Evolutionary conservation across 1,284 basidiomycete genomes (phyloP).

Genomic region (Fistulina hepatica): DNA sequence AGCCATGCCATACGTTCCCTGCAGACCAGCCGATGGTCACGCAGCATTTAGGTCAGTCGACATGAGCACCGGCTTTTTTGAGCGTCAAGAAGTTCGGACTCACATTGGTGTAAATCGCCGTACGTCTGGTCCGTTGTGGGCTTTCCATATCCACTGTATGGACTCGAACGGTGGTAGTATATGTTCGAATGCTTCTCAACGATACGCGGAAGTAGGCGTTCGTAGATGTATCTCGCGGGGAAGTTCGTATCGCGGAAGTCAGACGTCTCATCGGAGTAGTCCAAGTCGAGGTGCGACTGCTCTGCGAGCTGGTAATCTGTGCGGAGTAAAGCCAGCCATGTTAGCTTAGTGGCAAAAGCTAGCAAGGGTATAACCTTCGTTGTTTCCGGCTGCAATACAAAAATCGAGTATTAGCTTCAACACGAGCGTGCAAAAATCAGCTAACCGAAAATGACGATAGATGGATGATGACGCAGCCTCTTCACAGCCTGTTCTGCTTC

Average conservation of each 20-base stretch:
- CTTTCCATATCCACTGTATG: slow-evolving; percentile 75
- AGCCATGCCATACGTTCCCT: slow-evolving; percentile 89
- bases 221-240: slow-evolving; percentile 82
- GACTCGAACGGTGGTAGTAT: slow-evolving; percentile 75
- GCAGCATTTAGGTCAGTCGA: slow-evolving; percentile 5
- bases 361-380: no score
- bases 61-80: slow-evolving; percentile 4
- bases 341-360: no score
- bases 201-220: slow-evolving; percentile 65
- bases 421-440: slow-evolving; percentile 6
- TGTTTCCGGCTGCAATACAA: slow-evolving; percentile 62
- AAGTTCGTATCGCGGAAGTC: slow-evolving; percentile 79
- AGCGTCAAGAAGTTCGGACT: no score
- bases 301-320: slow-evolving; percentile 78
- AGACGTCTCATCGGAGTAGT: slow-evolving; percentile 72
- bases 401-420: no score
- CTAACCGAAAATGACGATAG: slow-evolving; percentile 72
- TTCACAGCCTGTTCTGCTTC: slow-evolving; percentile 70
- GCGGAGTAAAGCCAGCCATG: no score
- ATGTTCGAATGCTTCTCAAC: slow-evolving; percentile 55
- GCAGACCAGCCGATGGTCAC: slow-evolving; percentile 1
- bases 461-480: slow-evolving; percentile 66
- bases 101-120: slow-evolving; percentile 84
- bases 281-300: slow-evolving; percentile 58
- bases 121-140: slow-evolving; percentile 62